Evolutionary conservation across 495 filamentous ascomycete genomes (phyloP), one percentile per base, ranked within the genome.

Genomic region (Pyrenula aspistea): DNA sequence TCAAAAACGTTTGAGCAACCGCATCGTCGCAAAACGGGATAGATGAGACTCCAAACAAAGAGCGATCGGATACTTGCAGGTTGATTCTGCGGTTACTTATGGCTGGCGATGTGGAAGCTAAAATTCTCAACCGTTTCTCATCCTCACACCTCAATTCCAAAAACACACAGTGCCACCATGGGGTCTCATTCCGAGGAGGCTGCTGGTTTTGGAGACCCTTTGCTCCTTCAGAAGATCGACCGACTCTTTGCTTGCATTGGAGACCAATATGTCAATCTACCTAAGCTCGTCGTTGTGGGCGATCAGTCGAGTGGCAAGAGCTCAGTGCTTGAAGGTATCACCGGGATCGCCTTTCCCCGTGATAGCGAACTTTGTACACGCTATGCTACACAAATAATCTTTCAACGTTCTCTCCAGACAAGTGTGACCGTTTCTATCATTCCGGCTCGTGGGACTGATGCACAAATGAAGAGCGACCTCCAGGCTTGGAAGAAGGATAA

Each of bases 321-420:
- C 51, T 76, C 72, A 1, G 66, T 75, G 0, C 59, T 77, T 0
- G 73, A 78, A 54, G 73, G 71, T 4, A 56, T 78, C n/a, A 77
- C 72, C 1, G 60, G 60, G 1, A 50, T 77, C 4, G 66, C 65
- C 0, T 77, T 77, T 51, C 77, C 75, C 0, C 62, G 74, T 1
- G 63, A 71, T 48, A 72, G 65, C 21, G 67, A 61, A 0, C 63
- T 77, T 0, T 78, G 74, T 49, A 78, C 74, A 2, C 62, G 74
- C 0, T 77, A 73, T 54, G 71, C 71, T 1, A 79, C 73, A 0
- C 73, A 77, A 57, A 75, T 79, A 49, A 71, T 68, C 0, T 73
- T 84, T 53, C 75, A 80, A 11, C 67, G 71, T 47, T 53, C 56
- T 3, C 24, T 25, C 2, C 57, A 56, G 2, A 52, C 60, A 10